Evolutionary conservation across 2,329 filamentous ascomycete species (phyloP), one percentile per base, ranked within the genome.

Genomic region (Tolypocladium inflatum): DNA sequence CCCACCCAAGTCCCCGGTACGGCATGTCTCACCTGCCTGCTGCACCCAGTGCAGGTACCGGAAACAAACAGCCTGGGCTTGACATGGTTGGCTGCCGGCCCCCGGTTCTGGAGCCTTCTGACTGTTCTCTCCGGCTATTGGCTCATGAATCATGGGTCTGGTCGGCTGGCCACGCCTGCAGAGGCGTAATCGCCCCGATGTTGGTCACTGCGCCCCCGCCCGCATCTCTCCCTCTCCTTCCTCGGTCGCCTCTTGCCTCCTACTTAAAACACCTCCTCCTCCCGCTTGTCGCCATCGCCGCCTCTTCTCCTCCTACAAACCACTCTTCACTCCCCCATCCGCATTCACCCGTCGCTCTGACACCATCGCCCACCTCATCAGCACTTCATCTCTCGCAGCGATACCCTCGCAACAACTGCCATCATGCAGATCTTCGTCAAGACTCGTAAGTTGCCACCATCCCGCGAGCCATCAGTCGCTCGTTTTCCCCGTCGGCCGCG

Each of bases 381-480:
- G 58, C 58, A 63, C 55, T 56, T 56, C 55, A 66, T 59, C 63
- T 62, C 57, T 60, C 57, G 56, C 61, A 65, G 58, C 64, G 56
- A 64, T 63, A 67, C 59, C 42, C 64, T 59, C 41, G 61, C 59
- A 67, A 67, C 60, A 67, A 67, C 67, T 71, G 73, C 65, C 76
- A 86, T 66, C 76, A 95, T 96, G 92, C 92, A 96, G 84, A 96
- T 97, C 83, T 97, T 96, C 78, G 92, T 96, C 70, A 96, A 96
- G 87, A 96, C 91, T 68, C 84, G 88, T 91, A 81, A 83, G 88
- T 87, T 68, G 41, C 67, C 48, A 35, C 67, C 48, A 7, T 19
- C 15, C 17, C 11, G 21, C 43, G 21, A 26, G 45, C 45, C 4
- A 8, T 30, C 13, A 6, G 21, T 21, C 9, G 42, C 23, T n/a